Evolutionary conservation across 1,139 yeast species (phyloP).

Genomic region (Lodderomyces orthopsilosis): DNA sequence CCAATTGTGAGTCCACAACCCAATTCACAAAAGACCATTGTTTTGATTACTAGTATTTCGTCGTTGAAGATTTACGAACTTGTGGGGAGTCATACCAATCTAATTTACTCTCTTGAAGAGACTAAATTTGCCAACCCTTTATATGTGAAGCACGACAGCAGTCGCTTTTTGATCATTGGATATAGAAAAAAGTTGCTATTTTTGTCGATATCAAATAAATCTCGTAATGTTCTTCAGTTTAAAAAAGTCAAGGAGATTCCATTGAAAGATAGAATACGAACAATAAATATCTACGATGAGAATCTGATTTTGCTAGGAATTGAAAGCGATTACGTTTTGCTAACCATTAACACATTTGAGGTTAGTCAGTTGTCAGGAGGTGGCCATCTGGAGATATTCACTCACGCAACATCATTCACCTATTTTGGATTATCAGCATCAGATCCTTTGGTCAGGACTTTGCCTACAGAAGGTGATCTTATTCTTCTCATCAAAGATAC

Average conservation of each 20-base stretch:
- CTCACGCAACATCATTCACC: conserved; percentile 23
- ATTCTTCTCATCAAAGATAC: conserved; percentile 29
- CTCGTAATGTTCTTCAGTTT: conserved; percentile 32
- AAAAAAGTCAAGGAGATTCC: conserved; percentile 23
- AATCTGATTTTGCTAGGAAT: conserved; percentile 25
- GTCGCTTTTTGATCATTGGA: conserved; percentile 26
- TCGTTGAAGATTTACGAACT: conserved; percentile 31
- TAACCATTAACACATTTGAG: conserved; percentile 24
- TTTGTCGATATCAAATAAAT: conserved; percentile 26
- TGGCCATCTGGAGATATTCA: conserved; percentile 19
- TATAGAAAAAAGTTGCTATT: conserved; percentile 31
- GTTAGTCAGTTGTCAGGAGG: conserved; percentile 16
- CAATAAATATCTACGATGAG: conserved; percentile 17
- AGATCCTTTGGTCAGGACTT: conserved; percentile 23
- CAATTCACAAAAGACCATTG: conserved; percentile 22
- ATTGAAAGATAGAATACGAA: conserved; percentile 26
- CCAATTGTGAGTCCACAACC: conserved; percentile 14
- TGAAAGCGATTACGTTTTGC: conserved; percentile 25
- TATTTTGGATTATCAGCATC: conserved; percentile 27
- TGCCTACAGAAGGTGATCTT: conserved; percentile 17
- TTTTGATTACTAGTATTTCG: conserved; percentile 27
- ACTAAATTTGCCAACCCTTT: conserved; percentile 13
- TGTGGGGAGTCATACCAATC: conserved; percentile 34
- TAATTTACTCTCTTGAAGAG: conserved; percentile 32
- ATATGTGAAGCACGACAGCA: conserved; percentile 15